Evolutionary conservation across 2,329 filamentous ascomycete species (phyloP).

Genomic region (Trichoderma endophyticum): DNA sequence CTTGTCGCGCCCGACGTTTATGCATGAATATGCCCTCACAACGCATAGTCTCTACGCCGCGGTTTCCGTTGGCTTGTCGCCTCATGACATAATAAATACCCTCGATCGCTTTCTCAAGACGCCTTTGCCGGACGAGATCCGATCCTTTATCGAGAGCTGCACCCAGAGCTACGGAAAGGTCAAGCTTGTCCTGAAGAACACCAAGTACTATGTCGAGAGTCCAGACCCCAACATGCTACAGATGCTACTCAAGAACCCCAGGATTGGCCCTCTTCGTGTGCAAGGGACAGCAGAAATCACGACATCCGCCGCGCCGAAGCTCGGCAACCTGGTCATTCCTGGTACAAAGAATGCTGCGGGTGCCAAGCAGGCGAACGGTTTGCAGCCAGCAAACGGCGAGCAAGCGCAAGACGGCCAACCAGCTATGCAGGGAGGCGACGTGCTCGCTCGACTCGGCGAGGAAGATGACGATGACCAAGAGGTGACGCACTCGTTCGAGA

Average conservation of each 20-base stretch:
- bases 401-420: slow-evolving; percentile 48
- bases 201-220: slow-evolving; percentile 90
- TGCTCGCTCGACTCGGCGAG: slow-evolving; percentile 72
- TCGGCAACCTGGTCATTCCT: slow-evolving; percentile 84
- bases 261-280: slow-evolving; percentile 76
- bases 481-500: slow-evolving; percentile 90
- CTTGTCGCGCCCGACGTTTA: slow-evolving; percentile 79
- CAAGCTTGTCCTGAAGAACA: slow-evolving; percentile 90
- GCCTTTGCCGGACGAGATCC: slow-evolving; percentile 75
- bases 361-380: slow-evolving; percentile 65
- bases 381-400: slow-evolving; percentile 31
- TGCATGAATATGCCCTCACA: slow-evolving; percentile 92
- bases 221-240: slow-evolving; percentile 84
- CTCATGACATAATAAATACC: slow-evolving; percentile 84
- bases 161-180: slow-evolving; percentile 94
- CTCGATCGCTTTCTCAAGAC: slow-evolving; percentile 88
- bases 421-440: slow-evolving; percentile 57
- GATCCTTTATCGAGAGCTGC: slow-evolving; percentile 72
- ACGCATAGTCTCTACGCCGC: slow-evolving; percentile 93
- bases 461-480: slow-evolving; percentile 84
- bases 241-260: slow-evolving; percentile 76
- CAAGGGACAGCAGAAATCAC: slow-evolving; percentile 71
- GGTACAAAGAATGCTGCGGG: slow-evolving; percentile 92
- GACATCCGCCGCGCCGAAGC: slow-evolving; percentile 78
- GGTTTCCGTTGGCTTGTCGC: slow-evolving; percentile 87